Base-by-base conservation (phyloP, 148 eudicot species). In the Chenopodium formosanum region DNA sequence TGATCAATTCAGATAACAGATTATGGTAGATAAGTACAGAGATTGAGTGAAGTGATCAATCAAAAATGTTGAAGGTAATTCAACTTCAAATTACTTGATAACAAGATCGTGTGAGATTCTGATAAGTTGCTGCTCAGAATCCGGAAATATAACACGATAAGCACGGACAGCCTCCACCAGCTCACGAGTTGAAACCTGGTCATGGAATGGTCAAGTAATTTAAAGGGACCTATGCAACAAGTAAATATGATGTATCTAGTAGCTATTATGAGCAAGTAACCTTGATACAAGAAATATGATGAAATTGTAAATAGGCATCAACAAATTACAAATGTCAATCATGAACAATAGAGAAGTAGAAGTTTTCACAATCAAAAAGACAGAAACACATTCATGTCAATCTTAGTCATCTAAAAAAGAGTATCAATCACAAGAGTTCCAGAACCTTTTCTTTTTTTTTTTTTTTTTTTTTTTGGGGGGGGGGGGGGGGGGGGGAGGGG, bases 111-210 rank as follows among this genome's bases (percentile, higher is more conserved):
- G 94, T 70, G 93, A 90, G 70, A 96, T 91, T 88, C 87, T 91
- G 76, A 88, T 86, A 81, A 96, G 90, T 44, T 92, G 90, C 80
- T 87, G 86, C 74, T 93, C 97, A 46, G 99, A 92, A 91, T 96
- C 91, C 78, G 94, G 94, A 81, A 96, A 94, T 87, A 96, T 94
- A 76, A 84, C 90, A 85, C 87, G 89, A 82, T 91, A 96, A 85
- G 98, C 99, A 80, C 95, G 93, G 72, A 94, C 83, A 86, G 99
- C 99, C 91, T 94, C 97, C 84, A 88, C 92, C 89, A 94, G 89
- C 77, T 92, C 98, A 82, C 89, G 88, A 81, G 91, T 89, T 60
- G 97, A 91, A 83, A 85, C 92, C 99, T 94, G 85, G 40, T 68
- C 14, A 84, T 69, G 84, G 77, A 72, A 40, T 44, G 70, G 71